Evolutionary conservation across 2,329 filamentous ascomycete species (phyloP).

Genomic region (Phoma sp.): DNA sequence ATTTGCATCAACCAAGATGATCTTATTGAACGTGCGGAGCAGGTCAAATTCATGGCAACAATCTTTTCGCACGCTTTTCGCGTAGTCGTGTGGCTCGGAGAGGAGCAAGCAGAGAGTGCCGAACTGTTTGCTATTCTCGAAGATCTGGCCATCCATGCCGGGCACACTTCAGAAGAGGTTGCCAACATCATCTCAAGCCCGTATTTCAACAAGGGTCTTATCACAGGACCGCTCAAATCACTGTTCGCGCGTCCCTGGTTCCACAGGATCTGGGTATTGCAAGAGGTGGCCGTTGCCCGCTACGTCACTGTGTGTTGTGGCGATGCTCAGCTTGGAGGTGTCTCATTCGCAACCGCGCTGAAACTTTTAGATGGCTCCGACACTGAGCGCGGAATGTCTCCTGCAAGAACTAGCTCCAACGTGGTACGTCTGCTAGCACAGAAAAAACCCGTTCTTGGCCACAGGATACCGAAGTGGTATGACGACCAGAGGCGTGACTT

Average conservation of each 20-base stretch:
- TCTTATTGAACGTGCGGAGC: constrained; percentile 5
- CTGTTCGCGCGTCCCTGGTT: background rate
- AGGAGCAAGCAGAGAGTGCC: background rate
- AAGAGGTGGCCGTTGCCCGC: background rate
- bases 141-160: background rate
- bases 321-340: background rate
- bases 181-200: too few species aligned
- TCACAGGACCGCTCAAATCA: too few species aligned
- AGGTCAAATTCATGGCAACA: constrained; percentile 18
- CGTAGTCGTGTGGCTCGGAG: constrained; percentile 19
- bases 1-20: constrained; percentile 23
- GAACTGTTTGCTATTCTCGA: background rate
- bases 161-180: background rate
- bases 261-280: background rate
- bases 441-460: too few species aligned
- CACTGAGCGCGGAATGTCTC: too few species aligned
- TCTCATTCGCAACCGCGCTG: background rate
- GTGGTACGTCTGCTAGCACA: too few species aligned
- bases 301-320: too few species aligned
- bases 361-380: background rate
- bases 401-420: too few species aligned
- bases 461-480: too few species aligned
- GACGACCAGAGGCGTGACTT: too few species aligned
- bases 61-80: constrained; percentile 15
- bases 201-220: too few species aligned